Evolutionary conservation across 23 red algal species (phyloP), one percentile per base, ranked within the genome.

Genomic region (Agarophyton chilense): DNA sequence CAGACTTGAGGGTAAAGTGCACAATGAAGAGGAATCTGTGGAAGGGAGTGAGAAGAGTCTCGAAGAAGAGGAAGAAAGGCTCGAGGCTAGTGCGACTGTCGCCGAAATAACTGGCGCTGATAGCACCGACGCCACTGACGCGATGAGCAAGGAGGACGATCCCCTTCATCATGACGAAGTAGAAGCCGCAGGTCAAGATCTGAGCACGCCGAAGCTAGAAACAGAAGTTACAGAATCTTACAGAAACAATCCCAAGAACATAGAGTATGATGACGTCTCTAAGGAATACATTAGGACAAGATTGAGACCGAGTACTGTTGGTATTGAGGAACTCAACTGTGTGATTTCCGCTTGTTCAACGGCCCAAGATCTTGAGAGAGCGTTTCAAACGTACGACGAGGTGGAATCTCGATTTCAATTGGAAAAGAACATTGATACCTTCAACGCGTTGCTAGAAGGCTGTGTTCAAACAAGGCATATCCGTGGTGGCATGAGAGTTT

Each of bases 371-470:
- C 76, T 91, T 39, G 76, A 91, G 54, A 19, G 88, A 47, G 88
- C 88, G 24, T 91, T 91, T 51, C 88, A 91, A 34, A 91, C 88
- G 3, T 91, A 72, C 43, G 88, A 91, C 50, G 88, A 91, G 45
- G 49, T 89, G 5, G 88, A 47, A 17, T 45, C 32, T 33, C 44
- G 75, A 33, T 82, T 91, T 72, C 36, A 45, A 2, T 32, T 82
- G 22, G 88, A 82, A 24, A 68, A 73, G 33, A 82, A 91, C 33
- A 63, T 73, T 51, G 88, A 91, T 55, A 91, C 88, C 24, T 72
- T 63, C 77, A 91, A 82, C 38, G 88, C 88, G 18, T 57, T 91
- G 14, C 61, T 91, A 1, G 88, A 81, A 47, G 88, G 88, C 32
- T 91, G 88, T 32, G 50, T 91, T 49, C 75, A 81, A 50, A 61